phyloP scores from a whole-genome alignment of 2,329 filamentous ascomycete species.

The Acrocalymma vagum region DNA sequence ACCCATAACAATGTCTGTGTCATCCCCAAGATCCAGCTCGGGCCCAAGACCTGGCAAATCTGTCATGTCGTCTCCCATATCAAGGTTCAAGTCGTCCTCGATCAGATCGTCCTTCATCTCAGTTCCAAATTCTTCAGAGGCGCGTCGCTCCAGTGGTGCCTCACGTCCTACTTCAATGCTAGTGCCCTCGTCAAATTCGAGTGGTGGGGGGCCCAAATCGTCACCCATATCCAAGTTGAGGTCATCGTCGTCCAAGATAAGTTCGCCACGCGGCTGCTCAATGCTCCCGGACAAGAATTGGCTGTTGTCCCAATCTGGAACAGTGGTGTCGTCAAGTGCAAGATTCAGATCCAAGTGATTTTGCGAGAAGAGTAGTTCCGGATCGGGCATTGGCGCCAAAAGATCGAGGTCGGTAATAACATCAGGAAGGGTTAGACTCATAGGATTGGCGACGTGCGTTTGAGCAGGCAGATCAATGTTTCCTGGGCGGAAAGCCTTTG shows the following conservation, averaged over 20 bases:
- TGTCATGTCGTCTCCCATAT: conserved; percentile 45
- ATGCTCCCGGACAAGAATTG: conserved; percentile 80
- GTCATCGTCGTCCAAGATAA: conserved; percentile 64
- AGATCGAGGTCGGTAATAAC: conserved; percentile 92
- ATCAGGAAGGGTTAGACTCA: conserved; percentile 88
- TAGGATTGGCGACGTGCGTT: conserved; percentile 80
- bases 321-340: conserved; percentile 51
- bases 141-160: conserved; percentile 67
- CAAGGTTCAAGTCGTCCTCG: conserved; percentile 61
- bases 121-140: conserved; percentile 40
- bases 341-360: conserved; percentile 60
- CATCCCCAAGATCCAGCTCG: conserved; percentile 36
- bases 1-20: conserved; percentile 55
- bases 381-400: conserved; percentile 79
- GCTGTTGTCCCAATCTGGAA: conserved; percentile 69
- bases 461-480: conserved; percentile 92
- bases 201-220: conserved; percentile 33
- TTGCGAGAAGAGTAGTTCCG: conserved; percentile 82
- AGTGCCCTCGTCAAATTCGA: conserved; percentile 48
- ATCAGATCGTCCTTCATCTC: conserved; percentile 62
- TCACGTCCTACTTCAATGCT: conserved; percentile 93
- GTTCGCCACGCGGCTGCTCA: conserved; percentile 62
- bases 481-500: conserved; percentile 89
- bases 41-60: conserved; percentile 28
- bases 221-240: conserved; percentile 73